Conservation (phyloP, 106 monocot species). For the Dendrobium catenatum region DNA sequence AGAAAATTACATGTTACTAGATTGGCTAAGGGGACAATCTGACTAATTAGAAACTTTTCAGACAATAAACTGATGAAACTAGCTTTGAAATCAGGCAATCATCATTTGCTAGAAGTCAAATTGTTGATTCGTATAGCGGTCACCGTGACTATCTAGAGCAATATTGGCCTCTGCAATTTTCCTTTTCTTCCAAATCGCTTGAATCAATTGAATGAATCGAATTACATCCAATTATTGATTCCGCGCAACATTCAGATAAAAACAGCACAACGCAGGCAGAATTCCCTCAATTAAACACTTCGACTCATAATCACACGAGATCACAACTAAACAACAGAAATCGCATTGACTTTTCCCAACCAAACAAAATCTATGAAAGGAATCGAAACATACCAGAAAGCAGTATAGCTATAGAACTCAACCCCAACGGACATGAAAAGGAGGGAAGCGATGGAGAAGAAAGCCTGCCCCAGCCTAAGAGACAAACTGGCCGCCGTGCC, state of each 20-base stretch:
- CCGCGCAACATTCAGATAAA: not conserved
- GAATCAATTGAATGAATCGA: not conserved
- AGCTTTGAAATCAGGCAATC: not conserved
- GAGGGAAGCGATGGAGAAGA: slow-evolving; percentile 24
- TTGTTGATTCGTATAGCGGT: not conserved
- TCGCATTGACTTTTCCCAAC: not conserved
- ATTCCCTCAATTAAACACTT: not conserved
- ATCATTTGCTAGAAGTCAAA: not conserved
- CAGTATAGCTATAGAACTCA: slow-evolving; percentile 26
- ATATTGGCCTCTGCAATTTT: not conserved
- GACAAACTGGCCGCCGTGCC: slow-evolving; percentile 21
- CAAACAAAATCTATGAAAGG: not conserved
- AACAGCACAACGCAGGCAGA: not conserved
- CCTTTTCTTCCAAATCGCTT: not conserved
- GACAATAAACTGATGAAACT: not conserved
- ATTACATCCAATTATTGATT: not conserved
- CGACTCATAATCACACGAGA: not conserved
- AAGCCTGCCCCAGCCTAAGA: slow-evolving; percentile 19
- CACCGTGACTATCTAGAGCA: not conserved
- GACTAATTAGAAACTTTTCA: not conserved
- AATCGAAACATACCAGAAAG: slow-evolving; percentile 30
- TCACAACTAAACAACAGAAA: not conserved
- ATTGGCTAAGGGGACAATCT: not conserved
- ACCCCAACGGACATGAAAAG: slow-evolving; percentile 26
- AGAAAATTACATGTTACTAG: not conserved